These are phyloP conservation scores for Aspergillus ibericus DNA, from an alignment of 2,329 filamentous ascomycete species.

Conservation along the genomic window DNA sequence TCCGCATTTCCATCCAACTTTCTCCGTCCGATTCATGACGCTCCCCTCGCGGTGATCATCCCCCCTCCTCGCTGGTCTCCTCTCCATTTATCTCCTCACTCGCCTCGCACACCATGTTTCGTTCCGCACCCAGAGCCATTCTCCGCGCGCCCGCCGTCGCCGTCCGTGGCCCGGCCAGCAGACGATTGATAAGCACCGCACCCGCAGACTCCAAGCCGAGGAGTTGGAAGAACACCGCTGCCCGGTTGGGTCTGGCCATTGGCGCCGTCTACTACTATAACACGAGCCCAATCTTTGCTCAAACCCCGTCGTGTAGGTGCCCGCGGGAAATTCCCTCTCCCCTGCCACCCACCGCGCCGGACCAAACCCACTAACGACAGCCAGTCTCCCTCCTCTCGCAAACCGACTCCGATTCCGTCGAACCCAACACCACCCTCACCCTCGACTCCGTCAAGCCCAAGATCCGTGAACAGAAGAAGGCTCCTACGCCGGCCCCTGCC, in stretches of 20 bases:
- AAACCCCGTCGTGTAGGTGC: conserved; percentile 71
- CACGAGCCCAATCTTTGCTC: conserved; percentile 82
- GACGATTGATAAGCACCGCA: conserved; percentile 58
- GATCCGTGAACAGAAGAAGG: conserved; percentile 34
- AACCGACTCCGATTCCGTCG: conserved; percentile 31
- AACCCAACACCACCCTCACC: conserved; percentile 58
- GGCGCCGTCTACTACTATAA: conserved; percentile 91
- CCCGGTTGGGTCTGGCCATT: conserved; percentile 73
- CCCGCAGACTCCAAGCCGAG: conserved; percentile 64
- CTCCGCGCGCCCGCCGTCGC: conserved; percentile 40
- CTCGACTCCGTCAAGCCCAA: conserved; percentile 67
- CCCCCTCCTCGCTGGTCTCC: not conserved
- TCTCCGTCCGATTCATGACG: conserved; percentile 5
- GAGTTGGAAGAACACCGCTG: conserved; percentile 75
- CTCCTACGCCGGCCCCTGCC: conserved; percentile 4
- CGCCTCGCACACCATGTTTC: conserved; percentile 49
- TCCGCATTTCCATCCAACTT: not conserved
- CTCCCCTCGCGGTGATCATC: conserved; percentile 7
- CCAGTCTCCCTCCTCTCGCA: conserved; percentile 35
- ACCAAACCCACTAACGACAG: not conserved
- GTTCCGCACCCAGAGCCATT: conserved; percentile 49
- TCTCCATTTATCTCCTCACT: conserved; percentile 1
- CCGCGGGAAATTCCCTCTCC: not conserved
- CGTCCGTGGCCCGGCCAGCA: conserved; percentile 32
- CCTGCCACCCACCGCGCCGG: not conserved